phyloP scores from a whole-genome alignment of 2,329 filamentous ascomycete genomes.

The Aspergillus sp. region DNA sequence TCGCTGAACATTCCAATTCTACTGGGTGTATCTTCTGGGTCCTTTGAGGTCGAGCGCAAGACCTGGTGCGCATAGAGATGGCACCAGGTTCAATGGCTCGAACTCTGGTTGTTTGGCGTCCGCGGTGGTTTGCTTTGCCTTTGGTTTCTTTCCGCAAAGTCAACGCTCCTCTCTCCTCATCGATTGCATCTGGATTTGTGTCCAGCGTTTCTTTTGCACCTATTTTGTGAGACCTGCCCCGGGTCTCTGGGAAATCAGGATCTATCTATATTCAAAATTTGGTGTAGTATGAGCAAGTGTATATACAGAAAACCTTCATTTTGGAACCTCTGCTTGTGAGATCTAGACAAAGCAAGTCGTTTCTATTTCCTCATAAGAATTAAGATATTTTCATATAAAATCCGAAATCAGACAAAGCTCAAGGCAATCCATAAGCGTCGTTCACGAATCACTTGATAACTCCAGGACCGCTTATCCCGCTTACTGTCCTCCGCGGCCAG shows the following conservation, averaged over 20 bases:
- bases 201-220: slow-evolving; percentile 13
- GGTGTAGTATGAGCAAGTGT: not conserved
- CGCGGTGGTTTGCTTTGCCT: slow-evolving; percentile 15
- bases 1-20: slow-evolving; percentile 17
- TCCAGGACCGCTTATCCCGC: slow-evolving; percentile 14
- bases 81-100: not conserved
- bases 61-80: not conserved
- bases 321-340: not conserved
- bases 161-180: slow-evolving; percentile 32
- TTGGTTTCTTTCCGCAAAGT: slow-evolving; percentile 6
- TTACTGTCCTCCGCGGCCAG: slow-evolving; percentile 14
- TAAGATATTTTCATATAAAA: slow-evolving; percentile 3
- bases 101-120: slow-evolving; percentile 2
- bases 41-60: not conserved
- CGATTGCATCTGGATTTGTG: slow-evolving; percentile 22
- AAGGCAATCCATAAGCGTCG: not conserved
- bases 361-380: not conserved
- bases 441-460: not conserved
- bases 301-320: not conserved
- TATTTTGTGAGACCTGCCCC: not conserved
- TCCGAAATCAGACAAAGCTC: slow-evolving; percentile 1
- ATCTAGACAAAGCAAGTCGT: not conserved
- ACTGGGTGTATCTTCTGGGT: slow-evolving; percentile 15
- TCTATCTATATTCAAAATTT: not conserved
- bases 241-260: not conserved